Evolutionary conservation across 306 rosid genomes (phyloP).

Genomic region (Castanopsis chinensis): DNA sequence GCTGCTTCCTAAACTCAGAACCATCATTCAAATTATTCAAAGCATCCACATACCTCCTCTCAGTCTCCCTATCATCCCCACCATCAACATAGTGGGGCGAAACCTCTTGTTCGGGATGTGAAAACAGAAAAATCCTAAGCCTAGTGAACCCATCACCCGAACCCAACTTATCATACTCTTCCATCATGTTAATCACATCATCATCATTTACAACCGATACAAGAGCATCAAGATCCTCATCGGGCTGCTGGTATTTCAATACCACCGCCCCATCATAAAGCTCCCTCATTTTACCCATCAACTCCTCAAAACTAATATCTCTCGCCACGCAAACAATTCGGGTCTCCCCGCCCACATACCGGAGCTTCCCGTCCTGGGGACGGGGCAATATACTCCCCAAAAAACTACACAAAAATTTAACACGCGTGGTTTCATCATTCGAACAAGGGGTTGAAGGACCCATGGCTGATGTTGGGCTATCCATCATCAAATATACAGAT

Average conservation of each 20-base stretch:
- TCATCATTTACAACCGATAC: conserved; percentile 96
- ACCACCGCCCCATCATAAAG: conserved; percentile 76
- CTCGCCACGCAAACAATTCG: conserved; percentile 80
- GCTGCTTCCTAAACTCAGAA: conserved; percentile 64
- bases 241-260: conserved; percentile 95
- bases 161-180: conserved; percentile 95
- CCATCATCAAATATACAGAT: conserved; percentile 57
- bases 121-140: conserved; percentile 90
- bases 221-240: conserved; percentile 96
- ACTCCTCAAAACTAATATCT: conserved; percentile 68
- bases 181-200: conserved; percentile 98
- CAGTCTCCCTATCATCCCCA: conserved; percentile 78
- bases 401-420: conserved; percentile 90
- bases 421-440: conserved; percentile 64
- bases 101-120: conserved; percentile 70
- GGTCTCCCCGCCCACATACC: conserved; percentile 97
- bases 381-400: conserved; percentile 93
- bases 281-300: conserved; percentile 91
- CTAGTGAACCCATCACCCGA: conserved; percentile 85
- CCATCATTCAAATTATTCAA: conserved; percentile 81
- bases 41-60: conserved; percentile 95
- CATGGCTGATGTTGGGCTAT: conserved; percentile 48
- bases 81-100: conserved; percentile 70
- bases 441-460: conserved; percentile 34
- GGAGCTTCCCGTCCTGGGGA: conserved; percentile 92